Evolutionary conservation across 768 basidiomycete genomes (phyloP).

Genomic region (Serendipita sp.): DNA sequence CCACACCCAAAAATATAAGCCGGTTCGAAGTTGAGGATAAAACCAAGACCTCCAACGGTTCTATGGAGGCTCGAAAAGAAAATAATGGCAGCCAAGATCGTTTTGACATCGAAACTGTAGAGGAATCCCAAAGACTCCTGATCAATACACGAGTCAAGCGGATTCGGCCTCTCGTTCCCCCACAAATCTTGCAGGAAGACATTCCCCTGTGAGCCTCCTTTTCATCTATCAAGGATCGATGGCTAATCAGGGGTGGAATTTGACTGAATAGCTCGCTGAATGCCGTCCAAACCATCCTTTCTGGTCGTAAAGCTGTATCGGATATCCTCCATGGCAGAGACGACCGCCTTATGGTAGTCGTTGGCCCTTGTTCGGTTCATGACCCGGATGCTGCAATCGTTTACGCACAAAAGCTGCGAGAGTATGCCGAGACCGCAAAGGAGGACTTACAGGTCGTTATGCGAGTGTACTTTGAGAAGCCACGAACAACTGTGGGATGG

Average conservation of each 20-base stretch:
- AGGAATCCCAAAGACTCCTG: background rate
- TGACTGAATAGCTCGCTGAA: background rate
- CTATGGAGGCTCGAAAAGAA: too few species aligned
- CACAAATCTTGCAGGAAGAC: conserved; percentile 89
- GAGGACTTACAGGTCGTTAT: conserved; percentile 74
- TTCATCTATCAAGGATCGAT: background rate
- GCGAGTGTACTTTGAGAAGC: conserved; percentile 96
- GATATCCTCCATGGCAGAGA: conserved; percentile 25
- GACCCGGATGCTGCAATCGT: conserved; percentile 70
- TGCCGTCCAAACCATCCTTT: background rate
- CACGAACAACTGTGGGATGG: conserved; percentile 93
- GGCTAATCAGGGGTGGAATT: background rate
- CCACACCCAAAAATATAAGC: too few species aligned
- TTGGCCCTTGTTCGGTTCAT: conserved; percentile 95
- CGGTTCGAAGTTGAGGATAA: too few species aligned
- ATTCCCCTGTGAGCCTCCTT: conserved; percentile 50
- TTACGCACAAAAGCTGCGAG: conserved; percentile 53
- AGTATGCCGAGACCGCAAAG: conserved; percentile 50
- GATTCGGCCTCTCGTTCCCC: conserved; percentile 80
- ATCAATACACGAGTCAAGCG: conserved; percentile 46
- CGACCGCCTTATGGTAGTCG: conserved; percentile 73
- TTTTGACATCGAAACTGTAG: background rate
- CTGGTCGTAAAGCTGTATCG: background rate
- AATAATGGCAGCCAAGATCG: too few species aligned
- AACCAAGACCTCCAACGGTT: too few species aligned